Evolutionary conservation across 2,329 filamentous ascomycete genomes (phyloP), one percentile per base, ranked within the genome.

Genomic region (Pyrenophora teres): DNA sequence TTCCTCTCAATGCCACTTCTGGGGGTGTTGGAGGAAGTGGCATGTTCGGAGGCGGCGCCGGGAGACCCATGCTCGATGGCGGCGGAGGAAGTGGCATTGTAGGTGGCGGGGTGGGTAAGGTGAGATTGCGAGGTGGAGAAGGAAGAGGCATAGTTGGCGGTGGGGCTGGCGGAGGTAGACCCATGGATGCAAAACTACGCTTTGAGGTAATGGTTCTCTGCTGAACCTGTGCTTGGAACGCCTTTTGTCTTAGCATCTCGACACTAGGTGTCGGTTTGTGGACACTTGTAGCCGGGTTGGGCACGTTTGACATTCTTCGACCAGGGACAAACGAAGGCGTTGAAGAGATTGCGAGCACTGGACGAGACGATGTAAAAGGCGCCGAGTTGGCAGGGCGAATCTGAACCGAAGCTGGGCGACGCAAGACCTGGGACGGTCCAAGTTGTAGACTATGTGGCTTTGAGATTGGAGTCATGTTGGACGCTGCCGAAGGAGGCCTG

Each of bases 71-170:
- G 40, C 25, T 52, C 8, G 38, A 52, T 30, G 56, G 56, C 3
- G 51, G 55, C 4, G 51, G 51, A 7, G 47, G 33, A 8, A 59
- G 62, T 3, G 59, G 57, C 25, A 59, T 55, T 6, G 38, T 56
- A 3, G 59, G 57, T 13, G 61, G 57, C 8, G 52, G 59, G 18
- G 44, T 52, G 5, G 54, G 50, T 10, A 50, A 44, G 8, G 50
- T 42, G 23, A 54, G 40, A 37, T 53, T 57, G 9, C 63, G 63
- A 6, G 74, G 74, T 32, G 71, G 70, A 9, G 67, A 54, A n/a
- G 77, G 77, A 18, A 79, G 58, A n/a, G 77, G 77, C 59, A 75
- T 74, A 10, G 65, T 70, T 47, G 78, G 78, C 18, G 78, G 77
- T 3, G 77, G 77, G 4, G 74, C 76, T 3, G 77, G 77, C 6